Evolutionary conservation across 2,329 filamentous ascomycete genomes (phyloP).

Genomic region (Didymellaceae sp.): DNA sequence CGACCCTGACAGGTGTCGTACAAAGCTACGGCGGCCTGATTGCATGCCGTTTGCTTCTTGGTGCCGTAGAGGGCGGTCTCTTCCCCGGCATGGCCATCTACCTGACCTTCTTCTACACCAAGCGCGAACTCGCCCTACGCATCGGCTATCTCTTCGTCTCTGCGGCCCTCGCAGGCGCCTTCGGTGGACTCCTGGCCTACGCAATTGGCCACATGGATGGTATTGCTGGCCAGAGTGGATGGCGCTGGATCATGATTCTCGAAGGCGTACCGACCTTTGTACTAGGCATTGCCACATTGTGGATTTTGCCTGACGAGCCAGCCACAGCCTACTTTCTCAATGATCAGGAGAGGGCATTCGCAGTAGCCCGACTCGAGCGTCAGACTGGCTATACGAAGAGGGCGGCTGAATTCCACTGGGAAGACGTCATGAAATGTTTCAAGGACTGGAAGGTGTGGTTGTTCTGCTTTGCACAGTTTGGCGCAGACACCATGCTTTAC

Average conservation of each 20-base stretch:
- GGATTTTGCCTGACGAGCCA: conserved; percentile 70
- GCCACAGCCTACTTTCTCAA: conserved; percentile 68
- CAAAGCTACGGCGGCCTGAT: conserved; percentile 69
- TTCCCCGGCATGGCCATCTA: conserved; percentile 74
- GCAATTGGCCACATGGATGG: conserved; percentile 77
- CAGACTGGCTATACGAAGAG: conserved; percentile 58
- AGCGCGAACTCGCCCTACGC: conserved; percentile 72
- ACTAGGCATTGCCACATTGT: conserved; percentile 62
- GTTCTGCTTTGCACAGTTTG: conserved; percentile 74
- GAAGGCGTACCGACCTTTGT: conserved; percentile 64
- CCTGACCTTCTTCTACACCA: conserved; percentile 78
- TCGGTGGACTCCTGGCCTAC: conserved; percentile 75
- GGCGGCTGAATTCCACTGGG: conserved; percentile 62
- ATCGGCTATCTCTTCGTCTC: conserved; percentile 76
- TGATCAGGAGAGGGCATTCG: conserved; percentile 65
- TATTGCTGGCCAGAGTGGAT: conserved; percentile 66
- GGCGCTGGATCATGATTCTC: conserved; percentile 74
- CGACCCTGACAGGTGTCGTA: conserved; percentile 73
- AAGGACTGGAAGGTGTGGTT: conserved; percentile 78
- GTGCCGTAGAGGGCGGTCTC: conserved; percentile 71
- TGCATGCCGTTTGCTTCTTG: conserved; percentile 72
- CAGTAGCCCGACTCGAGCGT: conserved; percentile 57
- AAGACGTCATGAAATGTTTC: conserved; percentile 71
- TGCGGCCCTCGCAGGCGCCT: conserved; percentile 73
- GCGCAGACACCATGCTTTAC: conserved; percentile 78